These are phyloP conservation scores for Gnomoniopsis sp. DNA, from an alignment of 2,329 filamentous ascomycete species.

Conservation along the genomic window DNA sequence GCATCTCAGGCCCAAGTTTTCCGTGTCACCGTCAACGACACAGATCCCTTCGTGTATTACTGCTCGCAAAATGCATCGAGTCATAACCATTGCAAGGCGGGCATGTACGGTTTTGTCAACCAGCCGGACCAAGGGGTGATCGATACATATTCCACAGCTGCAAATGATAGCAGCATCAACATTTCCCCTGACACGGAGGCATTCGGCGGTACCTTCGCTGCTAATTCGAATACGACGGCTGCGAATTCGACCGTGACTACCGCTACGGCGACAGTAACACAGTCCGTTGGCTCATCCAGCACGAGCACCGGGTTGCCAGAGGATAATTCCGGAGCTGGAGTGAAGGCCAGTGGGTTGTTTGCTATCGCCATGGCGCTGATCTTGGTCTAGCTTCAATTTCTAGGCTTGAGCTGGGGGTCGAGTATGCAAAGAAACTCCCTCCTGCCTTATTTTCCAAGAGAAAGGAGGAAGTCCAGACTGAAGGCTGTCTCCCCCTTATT, in stretches of 20 bases:
- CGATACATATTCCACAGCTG: constrained; percentile 22
- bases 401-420: too few species aligned
- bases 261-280: not conserved
- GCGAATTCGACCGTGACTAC: not conserved
- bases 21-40: constrained; percentile 38
- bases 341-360: not conserved
- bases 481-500: too few species aligned
- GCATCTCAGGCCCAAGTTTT: constrained; percentile 31
- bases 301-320: not conserved
- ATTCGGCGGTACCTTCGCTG: not conserved
- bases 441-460: too few species aligned
- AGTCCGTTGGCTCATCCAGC: not conserved
- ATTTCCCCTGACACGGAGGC: not conserved
- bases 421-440: too few species aligned
- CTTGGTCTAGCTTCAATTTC: too few species aligned
- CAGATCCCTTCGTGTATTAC: constrained; percentile 43
- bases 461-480: too few species aligned
- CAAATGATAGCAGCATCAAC: not conserved
- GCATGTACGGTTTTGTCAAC: constrained; percentile 46
- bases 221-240: not conserved
- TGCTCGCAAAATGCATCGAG: constrained; percentile 35
- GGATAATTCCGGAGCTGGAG: not conserved
- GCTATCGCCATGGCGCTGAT: not conserved
- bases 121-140: constrained; percentile 21
- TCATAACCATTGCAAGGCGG: constrained; percentile 35